Evolutionary conservation across 1,284 basidiomycete species (phyloP), one percentile per base, ranked within the genome.

Genomic region (Cryptococcus sp.): DNA sequence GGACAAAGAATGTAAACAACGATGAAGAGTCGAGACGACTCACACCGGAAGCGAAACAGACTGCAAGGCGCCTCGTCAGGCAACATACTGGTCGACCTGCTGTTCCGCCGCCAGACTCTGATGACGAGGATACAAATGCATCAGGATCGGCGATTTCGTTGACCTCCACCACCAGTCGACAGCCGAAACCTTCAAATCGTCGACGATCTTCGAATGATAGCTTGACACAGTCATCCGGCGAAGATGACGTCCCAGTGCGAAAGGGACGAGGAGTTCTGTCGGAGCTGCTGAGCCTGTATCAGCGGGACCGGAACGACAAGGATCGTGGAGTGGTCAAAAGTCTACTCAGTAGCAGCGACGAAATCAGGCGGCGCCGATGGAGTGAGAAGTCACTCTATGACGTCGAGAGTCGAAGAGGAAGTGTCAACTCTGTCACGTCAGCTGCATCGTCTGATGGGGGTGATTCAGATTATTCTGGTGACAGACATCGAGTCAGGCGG

Each of bases 341-440:
- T 46, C 18, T 55, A 18, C 13, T 58, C 24, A 45, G 50, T 7
- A 34, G 25, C 4, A 22, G 21, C 23, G 16, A 42, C 9, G 46
- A 45, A 13, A 39, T 40, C 10, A 23, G 22, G 16, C 36, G 50
- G 21, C 48, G 52, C 19, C 46, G 57, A 10, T 59, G 57, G 57
- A 54, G 49, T 37, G 49, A 44, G 2, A 50, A 52, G n/a, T 44
- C 57, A 4, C 47, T 59, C 0, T 59, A 56, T 34, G 54, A 54
- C 13, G 46, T 37, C 22, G 47, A 25, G 4, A 54, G 53, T 48
- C 36, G 57, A 3, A 34, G 49, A 28, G 39, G 41, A 14, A 53
- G 49, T 36, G 13, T 31, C 36, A 21, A 36, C 13, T 24, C 28
- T 13, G 11, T 37, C 13, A 23, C 14, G 23, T 24, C 36, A 3